Base-by-base conservation (phyloP, 139 green algal genomes). In the Ulvella scutata region DNA sequence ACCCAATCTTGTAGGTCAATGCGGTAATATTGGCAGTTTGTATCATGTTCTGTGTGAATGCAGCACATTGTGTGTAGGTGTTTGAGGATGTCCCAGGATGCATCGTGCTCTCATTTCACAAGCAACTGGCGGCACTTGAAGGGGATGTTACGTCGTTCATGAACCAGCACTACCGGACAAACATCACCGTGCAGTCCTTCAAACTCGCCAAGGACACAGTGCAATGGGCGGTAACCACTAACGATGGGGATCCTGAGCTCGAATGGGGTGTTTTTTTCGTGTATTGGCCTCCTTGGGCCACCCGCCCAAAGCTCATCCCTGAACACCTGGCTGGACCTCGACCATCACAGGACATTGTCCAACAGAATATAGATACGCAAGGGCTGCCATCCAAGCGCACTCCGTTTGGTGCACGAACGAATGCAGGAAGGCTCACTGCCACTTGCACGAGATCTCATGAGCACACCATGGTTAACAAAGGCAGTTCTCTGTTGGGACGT, bases 101-200 rank as follows among this genome's bases (percentile, higher is more conserved):
- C 51, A 26, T 67, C 51, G 51, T 67, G 51, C 1, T 67, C n/a
- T 67, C 51, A 6, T 67, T 67, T 26, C 51, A 67, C 51, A 10
- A 23, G 9, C n/a, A n/a, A 26, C 51, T 67, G n/a, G 51, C 51
- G 13, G 51, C 51, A 26, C 51, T 67, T 6, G 51, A 67, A 26
- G 51, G 51, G n/a, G 51, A 67, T 29, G 20, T 67, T 6, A 29
- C 51, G 31, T n/a, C 51, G 6, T 67, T 36, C 51, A 67, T 67
- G 51, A 67, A 67, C 51, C 51, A 67, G 51, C 51, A 67, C 51
- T 67, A 67, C 17, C 51, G 51, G n/a, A 67, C 51, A n/a, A 26
- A 67, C 51, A 23, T 10, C 13, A 67, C 51, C 20, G 51, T 67
- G 13, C n/a, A n/a, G 51, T n/a, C 51, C 7, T 67, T 67, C 51